Evolutionary conservation across 768 basidiomycete genomes (phyloP), one percentile per base, ranked within the genome.

Genomic region (Mycena floridula): DNA sequence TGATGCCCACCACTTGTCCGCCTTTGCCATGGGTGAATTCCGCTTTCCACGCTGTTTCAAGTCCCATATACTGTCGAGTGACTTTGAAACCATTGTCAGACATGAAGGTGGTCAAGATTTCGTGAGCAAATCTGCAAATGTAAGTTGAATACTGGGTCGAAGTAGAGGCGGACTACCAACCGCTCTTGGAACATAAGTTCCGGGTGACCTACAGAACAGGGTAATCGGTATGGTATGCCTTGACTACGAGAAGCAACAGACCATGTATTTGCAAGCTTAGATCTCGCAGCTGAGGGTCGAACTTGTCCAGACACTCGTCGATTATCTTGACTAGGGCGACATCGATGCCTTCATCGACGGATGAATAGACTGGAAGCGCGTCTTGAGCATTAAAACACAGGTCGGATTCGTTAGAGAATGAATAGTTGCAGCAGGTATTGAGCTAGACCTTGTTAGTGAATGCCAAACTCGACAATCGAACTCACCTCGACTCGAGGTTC

Each of bases 21-120:
- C 76, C 77, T 26, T 51, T 55, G 21, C 80, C 77, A 50, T 78
- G 74, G 27, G 68, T 67, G 60, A 72, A 89, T 54, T 81, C 82
- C 2, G 89, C 89, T 43, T 76, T 70, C 83, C 86, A 91, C 3
- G 89, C 88, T 20, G 88, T 90, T 12, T 73, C 59, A 3, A 91
- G 70, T 13, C 77, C 81, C 40, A 83, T 74, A 54, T 89, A 87
- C 54, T 81, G 79, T 41, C 64, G 68, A 3, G 81, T 88, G 20
- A 89, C 81, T n/a, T 62, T 60, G 60, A 89, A 91, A 6, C 84
- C 85, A 45, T 81, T 74, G 26, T 61, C 55, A 26, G 67, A 60
- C 81, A 90, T 85, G 63, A 82, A 89, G 23, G 67, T 59, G 2
- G 83, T 79, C 43, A 90, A 64, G 15, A 66, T 59, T 51, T 88